A percentile compares a stretch with the other conserved stretches of the same genome.
phyloP scores from a whole-genome alignment of 495 filamentous ascomycete species.

The Trichoderma virens region DNA sequence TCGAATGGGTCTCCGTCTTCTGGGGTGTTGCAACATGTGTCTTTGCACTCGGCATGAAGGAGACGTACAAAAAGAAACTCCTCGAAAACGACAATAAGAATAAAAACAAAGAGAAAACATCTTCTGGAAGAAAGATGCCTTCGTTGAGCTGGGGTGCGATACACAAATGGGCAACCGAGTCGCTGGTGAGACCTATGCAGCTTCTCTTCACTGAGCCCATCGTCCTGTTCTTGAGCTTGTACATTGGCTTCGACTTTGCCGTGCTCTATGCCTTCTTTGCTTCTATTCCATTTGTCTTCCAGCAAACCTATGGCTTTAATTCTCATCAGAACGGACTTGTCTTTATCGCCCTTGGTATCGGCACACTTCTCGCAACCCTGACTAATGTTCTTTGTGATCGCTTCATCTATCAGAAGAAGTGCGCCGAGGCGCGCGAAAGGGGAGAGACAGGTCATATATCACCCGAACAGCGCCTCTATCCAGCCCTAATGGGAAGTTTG shows the following conservation, averaged over 20 bases:
- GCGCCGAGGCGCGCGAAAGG: constrained; percentile 16
- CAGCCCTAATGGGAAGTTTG: constrained; percentile 49
- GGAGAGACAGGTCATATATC: constrained; percentile 17
- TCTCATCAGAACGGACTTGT: constrained; percentile 61
- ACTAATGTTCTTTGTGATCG: constrained; percentile 52
- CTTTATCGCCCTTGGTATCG: constrained; percentile 68
- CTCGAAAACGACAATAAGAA: background rate
- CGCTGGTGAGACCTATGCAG: constrained; percentile 73
- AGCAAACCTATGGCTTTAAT: constrained; percentile 51
- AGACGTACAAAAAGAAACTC: constrained; percentile 17
- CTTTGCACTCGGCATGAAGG: constrained; percentile 8
- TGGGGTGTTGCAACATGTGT: constrained; percentile 11
- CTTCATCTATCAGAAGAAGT: constrained; percentile 26
- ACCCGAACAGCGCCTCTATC: constrained; percentile 47
- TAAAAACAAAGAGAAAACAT: background rate
- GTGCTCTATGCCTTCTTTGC: constrained; percentile 78
- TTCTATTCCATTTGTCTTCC: constrained; percentile 61
- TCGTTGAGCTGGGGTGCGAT: background rate
- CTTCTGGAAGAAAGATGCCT: background rate
- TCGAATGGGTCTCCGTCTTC: constrained; percentile 26
- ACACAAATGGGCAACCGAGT: constrained; percentile 36
- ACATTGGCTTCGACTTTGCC: constrained; percentile 86
- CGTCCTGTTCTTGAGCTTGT: constrained; percentile 89
- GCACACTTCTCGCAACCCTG: constrained; percentile 58
- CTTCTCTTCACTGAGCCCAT: constrained; percentile 86